These are phyloP conservation scores for Massariosphaeria phaeospora DNA, from an alignment of 495 filamentous ascomycete species.

Conservation along the genomic window DNA sequence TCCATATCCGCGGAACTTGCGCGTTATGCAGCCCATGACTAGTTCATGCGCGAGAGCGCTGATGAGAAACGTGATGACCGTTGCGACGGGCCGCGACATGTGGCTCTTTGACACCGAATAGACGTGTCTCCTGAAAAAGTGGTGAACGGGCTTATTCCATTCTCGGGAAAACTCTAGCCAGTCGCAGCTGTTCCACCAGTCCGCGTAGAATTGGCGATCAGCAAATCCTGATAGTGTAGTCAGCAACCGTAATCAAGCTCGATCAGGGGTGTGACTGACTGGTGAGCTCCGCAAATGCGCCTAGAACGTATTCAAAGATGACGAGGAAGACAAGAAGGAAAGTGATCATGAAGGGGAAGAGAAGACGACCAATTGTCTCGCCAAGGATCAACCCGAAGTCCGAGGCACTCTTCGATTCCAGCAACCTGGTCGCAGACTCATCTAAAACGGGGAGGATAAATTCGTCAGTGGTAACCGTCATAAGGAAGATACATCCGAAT, in stretches of 20 bases:
- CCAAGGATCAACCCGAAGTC: conserved; percentile 76
- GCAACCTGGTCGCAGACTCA: conserved; percentile 66
- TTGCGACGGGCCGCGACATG: conserved; percentile 73
- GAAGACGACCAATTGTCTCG: conserved; percentile 87
- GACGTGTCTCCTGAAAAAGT: conserved; percentile 92
- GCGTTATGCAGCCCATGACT: conserved; percentile 96
- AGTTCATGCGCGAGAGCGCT: conserved; percentile 87
- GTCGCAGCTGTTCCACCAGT: conserved; percentile 90
- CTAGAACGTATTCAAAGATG: conserved; percentile 76
- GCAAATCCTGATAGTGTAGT: conserved; percentile 53
- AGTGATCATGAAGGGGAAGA: conserved; percentile 92
- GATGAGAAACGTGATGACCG: conserved; percentile 87
- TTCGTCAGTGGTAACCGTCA: conserved; percentile 87
- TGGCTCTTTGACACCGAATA: conserved; percentile 73
- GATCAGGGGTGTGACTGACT: conserved; percentile 41
- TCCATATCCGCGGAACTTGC: conserved; percentile 92
- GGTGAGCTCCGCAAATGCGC: conserved; percentile 91
- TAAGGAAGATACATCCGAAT: conserved; percentile 93
- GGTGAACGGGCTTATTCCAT: conserved; percentile 98
- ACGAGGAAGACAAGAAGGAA: conserved; percentile 45
- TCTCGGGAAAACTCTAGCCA: conserved; percentile 96
- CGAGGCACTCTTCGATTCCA: conserved; percentile 49
- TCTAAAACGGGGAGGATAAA: conserved; percentile 87
- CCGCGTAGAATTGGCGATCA: conserved; percentile 91
- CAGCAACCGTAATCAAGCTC: neutral